These are phyloP conservation scores for Isochrysis galbana DNA, from an alignment of 78 protist genomes.

Conservation along the genomic window DNA sequence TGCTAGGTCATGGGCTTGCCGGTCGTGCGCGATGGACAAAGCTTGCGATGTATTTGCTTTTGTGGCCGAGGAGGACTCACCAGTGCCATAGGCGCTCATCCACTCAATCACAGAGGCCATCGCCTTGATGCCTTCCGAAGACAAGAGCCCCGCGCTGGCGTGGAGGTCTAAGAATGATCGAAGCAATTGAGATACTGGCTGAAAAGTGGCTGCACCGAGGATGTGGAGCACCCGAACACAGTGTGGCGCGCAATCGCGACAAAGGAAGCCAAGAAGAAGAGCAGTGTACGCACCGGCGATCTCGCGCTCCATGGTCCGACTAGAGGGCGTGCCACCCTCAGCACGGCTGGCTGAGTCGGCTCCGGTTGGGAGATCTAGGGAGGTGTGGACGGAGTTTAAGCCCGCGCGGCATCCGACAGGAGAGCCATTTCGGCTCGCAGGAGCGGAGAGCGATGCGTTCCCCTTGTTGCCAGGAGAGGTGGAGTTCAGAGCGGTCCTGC, in stretches of 20 bases:
- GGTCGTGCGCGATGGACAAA: too few species aligned
- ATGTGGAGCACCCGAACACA: neutral
- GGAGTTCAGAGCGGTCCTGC: neutral
- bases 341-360: too few species aligned
- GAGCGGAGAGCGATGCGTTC: too few species aligned
- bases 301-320: neutral
- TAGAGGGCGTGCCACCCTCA: neutral
- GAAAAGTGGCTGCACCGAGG: neutral
- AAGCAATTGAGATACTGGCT: neutral
- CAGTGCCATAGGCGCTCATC: neutral
- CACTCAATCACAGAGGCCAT: neutral
- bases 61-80: neutral
- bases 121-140: neutral
- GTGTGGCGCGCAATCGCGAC: neutral
- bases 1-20: too few species aligned
- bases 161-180: neutral
- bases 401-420: too few species aligned
- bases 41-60: too few species aligned
- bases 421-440: too few species aligned
- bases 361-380: too few species aligned
- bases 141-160: neutral
- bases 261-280: neutral
- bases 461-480: too few species aligned
- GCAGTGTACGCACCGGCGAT: neutral
- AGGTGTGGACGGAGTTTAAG: too few species aligned